phyloP scores from a whole-genome alignment of 768 basidiomycete genomes.

The Amanita brunnescens region DNA sequence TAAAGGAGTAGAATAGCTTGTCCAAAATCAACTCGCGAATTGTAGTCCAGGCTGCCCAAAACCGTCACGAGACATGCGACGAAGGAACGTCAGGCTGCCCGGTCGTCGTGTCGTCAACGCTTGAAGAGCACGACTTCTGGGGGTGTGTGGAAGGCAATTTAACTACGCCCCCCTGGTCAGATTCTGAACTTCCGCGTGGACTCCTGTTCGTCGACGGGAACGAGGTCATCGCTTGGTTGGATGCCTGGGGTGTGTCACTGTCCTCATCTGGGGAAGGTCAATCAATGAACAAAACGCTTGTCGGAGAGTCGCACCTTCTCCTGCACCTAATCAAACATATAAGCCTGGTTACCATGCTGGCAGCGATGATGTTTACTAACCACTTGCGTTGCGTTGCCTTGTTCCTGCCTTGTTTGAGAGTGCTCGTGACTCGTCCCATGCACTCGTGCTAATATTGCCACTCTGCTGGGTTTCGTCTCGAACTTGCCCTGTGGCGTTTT shows the following conservation, averaged over 20 bases:
- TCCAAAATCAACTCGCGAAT: constrained; percentile 8
- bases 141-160: neutral
- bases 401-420: neutral
- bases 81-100: neutral
- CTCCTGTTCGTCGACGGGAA: neutral
- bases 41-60: constrained; percentile 12
- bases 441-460: neutral
- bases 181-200: neutral
- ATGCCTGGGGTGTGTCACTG: neutral
- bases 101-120: neutral
- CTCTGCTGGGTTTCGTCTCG: neutral
- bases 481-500: neutral
- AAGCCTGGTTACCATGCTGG: neutral
- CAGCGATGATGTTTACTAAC: constrained; percentile 1
- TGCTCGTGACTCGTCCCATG: neutral
- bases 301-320: constrained; percentile 1
- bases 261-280: neutral
- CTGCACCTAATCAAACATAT: constrained; percentile 1
- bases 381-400: neutral
- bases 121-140: neutral
- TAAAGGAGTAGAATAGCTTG: constrained; percentile 8
- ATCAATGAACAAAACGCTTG: neutral
- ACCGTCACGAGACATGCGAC: constrained; percentile 10
- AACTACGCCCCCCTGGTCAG: neutral
- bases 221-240: neutral